Conservation (phyloP, 805 yeast species). For the Lipomyces chichibuensis region DNA sequence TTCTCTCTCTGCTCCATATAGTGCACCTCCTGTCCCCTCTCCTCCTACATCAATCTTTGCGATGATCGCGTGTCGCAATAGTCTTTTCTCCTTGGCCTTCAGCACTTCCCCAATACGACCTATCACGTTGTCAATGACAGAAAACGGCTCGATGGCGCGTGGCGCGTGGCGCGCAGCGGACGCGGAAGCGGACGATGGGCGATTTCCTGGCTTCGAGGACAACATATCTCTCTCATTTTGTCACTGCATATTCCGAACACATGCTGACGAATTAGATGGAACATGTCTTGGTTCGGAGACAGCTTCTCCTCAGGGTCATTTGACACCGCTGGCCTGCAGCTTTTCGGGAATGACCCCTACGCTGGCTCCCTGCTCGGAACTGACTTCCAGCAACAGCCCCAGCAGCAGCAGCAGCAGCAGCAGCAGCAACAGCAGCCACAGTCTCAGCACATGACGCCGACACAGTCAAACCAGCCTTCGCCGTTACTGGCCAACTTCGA, state of each 20-base stretch:
- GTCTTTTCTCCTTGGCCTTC: no score
- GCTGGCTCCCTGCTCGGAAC: background rate
- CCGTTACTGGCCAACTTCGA: conserved; percentile 6
- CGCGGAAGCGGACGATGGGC: no score
- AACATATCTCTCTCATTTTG: background rate
- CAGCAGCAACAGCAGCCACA: conserved; percentile 26
- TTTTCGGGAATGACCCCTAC: conserved; percentile 16
- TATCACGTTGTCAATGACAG: no score
- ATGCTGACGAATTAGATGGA: conserved; percentile 3
- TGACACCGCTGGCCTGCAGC: conserved; percentile 16
- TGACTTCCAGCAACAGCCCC: conserved; percentile 17
- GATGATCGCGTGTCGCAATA: no score
- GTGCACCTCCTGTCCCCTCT: background rate
- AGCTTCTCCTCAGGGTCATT: conserved; percentile 14
- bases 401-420: conserved; percentile 22
- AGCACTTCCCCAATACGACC: no score
- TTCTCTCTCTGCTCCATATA: background rate
- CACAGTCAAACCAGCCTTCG: conserved; percentile 4
- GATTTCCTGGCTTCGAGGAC: background rate
- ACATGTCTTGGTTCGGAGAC: conserved; percentile 28
- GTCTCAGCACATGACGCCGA: conserved; percentile 14
- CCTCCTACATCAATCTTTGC: background rate
- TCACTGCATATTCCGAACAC: background rate
- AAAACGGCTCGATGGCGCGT: no score
- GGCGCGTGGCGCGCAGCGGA: no score